Evolutionary conservation across 495 filamentous ascomycete species (phyloP).

Genomic region (Oleoguttula mirabilis): DNA sequence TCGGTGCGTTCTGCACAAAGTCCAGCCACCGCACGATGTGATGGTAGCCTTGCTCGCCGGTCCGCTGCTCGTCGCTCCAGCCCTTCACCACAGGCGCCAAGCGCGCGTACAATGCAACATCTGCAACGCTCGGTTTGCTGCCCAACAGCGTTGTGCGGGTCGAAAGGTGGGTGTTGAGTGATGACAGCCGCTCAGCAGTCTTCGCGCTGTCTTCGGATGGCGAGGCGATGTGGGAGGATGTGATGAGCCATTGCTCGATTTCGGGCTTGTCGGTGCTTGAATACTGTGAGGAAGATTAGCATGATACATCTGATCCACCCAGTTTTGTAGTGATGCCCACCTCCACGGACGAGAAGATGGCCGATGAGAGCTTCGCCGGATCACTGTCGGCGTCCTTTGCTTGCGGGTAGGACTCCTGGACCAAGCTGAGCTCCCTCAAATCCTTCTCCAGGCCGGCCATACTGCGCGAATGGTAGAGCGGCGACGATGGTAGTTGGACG

Average conservation of each 20-base stretch:
- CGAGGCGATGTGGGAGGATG: conserved; percentile 54
- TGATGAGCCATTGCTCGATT: conserved; percentile 75
- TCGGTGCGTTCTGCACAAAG: conserved; percentile 79
- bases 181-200: conserved; percentile 42
- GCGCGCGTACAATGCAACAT: conserved; percentile 72
- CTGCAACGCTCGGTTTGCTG: conserved; percentile 79
- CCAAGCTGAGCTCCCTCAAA: conserved; percentile 8
- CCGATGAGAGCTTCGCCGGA: conserved; percentile 39
- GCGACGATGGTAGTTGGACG: too few species aligned
- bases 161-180: conserved; percentile 75
- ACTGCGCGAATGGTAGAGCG: too few species aligned
- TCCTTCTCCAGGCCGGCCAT: conserved; percentile 6
- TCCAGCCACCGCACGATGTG: conserved; percentile 86
- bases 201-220: conserved; percentile 47
- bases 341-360: conserved; percentile 44
- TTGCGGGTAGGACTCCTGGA: conserved; percentile 17
- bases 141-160: conserved; percentile 83
- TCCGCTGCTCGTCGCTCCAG: conserved; percentile 79
- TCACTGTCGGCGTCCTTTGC: conserved; percentile 27
- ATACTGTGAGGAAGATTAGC: conserved; percentile 41
- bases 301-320: background rate
- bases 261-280: conserved; percentile 66
- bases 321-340: conserved; percentile 4
- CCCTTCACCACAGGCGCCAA: conserved; percentile 64
- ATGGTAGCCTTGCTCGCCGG: conserved; percentile 79